phyloP scores from a whole-genome alignment of 2,329 filamentous ascomycete genomes.

The Coniosporium tulheliwenetii region DNA sequence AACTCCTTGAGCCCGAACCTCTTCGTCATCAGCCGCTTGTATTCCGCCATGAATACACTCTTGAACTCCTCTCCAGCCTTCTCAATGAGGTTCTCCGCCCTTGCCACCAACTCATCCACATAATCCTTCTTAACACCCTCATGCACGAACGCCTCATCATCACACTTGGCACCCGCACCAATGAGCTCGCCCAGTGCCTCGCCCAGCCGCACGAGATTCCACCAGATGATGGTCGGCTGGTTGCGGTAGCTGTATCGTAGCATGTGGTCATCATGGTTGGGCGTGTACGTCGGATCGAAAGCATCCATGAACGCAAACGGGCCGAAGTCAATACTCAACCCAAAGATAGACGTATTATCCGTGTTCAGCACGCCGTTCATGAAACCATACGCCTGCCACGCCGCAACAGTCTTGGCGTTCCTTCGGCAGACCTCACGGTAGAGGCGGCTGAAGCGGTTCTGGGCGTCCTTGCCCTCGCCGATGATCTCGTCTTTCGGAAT shows the following conservation, averaged over 20 bases:
- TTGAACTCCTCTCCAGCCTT: slow-evolving; percentile 78
- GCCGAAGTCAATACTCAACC: slow-evolving; percentile 84
- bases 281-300: slow-evolving; percentile 87
- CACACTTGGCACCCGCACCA: slow-evolving; percentile 57
- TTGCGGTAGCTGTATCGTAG: slow-evolving; percentile 85
- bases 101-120: slow-evolving; percentile 53
- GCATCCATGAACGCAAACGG: slow-evolving; percentile 97
- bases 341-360: slow-evolving; percentile 86
- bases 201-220: slow-evolving; percentile 86
- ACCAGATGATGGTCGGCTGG: slow-evolving; percentile 95
- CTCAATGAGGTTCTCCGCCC: slow-evolving; percentile 72
- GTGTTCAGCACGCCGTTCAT: slow-evolving; percentile 98
- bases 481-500: slow-evolving; percentile 40
- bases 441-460: slow-evolving; percentile 76
- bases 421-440: slow-evolving; percentile 77
- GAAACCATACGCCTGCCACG: slow-evolving; percentile 98
- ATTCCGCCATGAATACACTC: slow-evolving; percentile 72
- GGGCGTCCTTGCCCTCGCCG: slow-evolving; percentile 49
- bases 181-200: slow-evolving; percentile 81
- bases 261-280: slow-evolving; percentile 86
- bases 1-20: slow-evolving; percentile 60
- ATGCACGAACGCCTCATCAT: slow-evolving; percentile 53
- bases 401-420: slow-evolving; percentile 76
- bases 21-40: slow-evolving; percentile 67
- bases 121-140: slow-evolving; percentile 59